Base-by-base conservation (phyloP, 2,329 filamentous ascomycete species). In the Fusarium nygamai region DNA sequence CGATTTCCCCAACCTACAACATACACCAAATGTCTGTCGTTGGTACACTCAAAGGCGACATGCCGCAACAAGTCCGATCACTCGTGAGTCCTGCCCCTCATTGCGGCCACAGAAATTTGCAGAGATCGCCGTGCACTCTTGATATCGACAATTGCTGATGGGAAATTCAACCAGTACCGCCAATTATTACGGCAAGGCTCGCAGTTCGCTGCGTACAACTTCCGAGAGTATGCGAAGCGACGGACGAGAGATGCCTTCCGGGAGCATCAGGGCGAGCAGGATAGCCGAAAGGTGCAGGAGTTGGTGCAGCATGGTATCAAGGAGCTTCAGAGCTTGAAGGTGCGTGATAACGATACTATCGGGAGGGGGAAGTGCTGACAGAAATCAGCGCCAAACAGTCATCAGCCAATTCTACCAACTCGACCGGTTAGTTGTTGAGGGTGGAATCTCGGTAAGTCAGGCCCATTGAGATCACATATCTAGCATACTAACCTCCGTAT, bases 171-270 rank as follows among this genome's bases (percentile, higher is more conserved):
- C 22, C 74, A 98, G 95, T 98, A 98, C 85, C 95, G 96, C 76
- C 96, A 96, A 80, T 87, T 99, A 78, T 88, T 98, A 79, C 93
- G 95, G 78, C 93, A 96, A 83, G 92, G 94, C 72, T 88, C 89
- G 71, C 93, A 98, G 81, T 98, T 99, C 84, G 90, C 94, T 72
- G 91, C 93, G 77, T 99, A 98, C 88, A 99, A 98, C 86, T 99
- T 98, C 88, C 91, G 96, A 85, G 96, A 98, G 83, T 99, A 99
- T 84, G 95, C 96, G 61, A 93, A 92, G 84, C 92, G 96, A 81
- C 91, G 96, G 83, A 98, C 96, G 82, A 90, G 90, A 82, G 96
- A 98, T 86, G 92, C 94, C 9, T 99, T 98, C 84, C 90, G 93
- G 78, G 94, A 97, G 82, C 89, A 97, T 83, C 89, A 90, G 83